Evolutionary conservation across 2,329 filamentous ascomycete species (phyloP).

Genomic region (Monilinia vaccinii-corymbosi): DNA sequence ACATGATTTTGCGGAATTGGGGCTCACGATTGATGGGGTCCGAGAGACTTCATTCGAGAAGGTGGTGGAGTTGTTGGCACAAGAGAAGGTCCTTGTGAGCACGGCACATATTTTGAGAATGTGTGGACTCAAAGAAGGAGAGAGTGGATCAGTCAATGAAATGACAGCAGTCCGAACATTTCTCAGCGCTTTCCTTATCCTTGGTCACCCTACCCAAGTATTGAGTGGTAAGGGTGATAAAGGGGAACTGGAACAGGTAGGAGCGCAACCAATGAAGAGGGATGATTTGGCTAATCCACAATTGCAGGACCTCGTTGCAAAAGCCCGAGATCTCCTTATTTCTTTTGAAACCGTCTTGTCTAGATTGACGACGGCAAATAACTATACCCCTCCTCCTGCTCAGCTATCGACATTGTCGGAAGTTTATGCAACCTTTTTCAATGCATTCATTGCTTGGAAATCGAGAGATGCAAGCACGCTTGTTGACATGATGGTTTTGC

Average conservation of each 20-base stretch:
- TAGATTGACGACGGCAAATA: conserved; percentile 55
- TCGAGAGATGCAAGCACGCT: conserved; percentile 68
- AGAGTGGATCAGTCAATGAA: conserved; percentile 52
- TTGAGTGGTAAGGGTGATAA: conserved; percentile 61
- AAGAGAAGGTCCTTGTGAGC: conserved; percentile 54
- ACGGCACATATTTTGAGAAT: conserved; percentile 61
- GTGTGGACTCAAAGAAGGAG: conserved; percentile 60
- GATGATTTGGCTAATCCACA: conserved; percentile 52
- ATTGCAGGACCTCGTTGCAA: conserved; percentile 63
- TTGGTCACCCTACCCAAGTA: conserved; percentile 70
- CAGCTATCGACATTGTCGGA: conserved; percentile 56
- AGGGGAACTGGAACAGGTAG: conserved; percentile 48
- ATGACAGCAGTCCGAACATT: conserved; percentile 68
- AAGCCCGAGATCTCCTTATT: conserved; percentile 67
- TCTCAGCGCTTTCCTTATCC: conserved; percentile 69
- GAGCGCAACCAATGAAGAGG: conserved; percentile 37
- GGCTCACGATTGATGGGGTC: conserved; percentile 62
- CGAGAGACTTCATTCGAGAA: conserved; percentile 63
- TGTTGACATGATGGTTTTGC: conserved; percentile 76
- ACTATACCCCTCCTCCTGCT: conserved; percentile 54
- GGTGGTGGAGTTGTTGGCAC: conserved; percentile 59
- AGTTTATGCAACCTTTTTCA: conserved; percentile 64
- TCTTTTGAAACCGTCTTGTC: conserved; percentile 68
- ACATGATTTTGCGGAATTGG: conserved; percentile 55
- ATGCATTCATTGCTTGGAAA: conserved; percentile 78